These are phyloP conservation scores for Quercus engelmannii DNA, from an alignment of 306 rosid genomes.

Conservation along the genomic window DNA sequence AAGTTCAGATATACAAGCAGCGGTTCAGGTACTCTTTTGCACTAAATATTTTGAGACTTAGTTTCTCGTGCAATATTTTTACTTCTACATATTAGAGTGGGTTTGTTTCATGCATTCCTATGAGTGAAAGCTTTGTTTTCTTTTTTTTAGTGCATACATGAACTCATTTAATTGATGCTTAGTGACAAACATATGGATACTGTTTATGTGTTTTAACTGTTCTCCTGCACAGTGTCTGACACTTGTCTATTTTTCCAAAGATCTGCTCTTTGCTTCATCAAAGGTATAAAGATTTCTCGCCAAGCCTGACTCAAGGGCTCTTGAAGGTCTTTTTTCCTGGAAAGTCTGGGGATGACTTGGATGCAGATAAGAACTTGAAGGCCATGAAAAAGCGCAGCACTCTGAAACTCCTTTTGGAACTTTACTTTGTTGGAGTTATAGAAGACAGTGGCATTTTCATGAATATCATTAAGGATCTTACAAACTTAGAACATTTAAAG, in stretches of 20 bases:
- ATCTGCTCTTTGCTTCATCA: constrained; percentile 97
- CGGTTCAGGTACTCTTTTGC: constrained; percentile 67
- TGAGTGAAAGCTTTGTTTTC: neutral
- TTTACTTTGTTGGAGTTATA: constrained; percentile 89
- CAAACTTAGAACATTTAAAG: constrained; percentile 79
- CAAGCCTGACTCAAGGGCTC: constrained; percentile 89
- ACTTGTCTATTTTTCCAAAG: constrained; percentile 36
- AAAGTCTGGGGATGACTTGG: constrained; percentile 78
- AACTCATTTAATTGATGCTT: constrained; percentile 12
- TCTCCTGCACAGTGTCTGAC: constrained; percentile 12
- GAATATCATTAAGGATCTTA: constrained; percentile 85
- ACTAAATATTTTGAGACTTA: neutral
- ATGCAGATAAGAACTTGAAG: constrained; percentile 75
- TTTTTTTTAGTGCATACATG: neutral
- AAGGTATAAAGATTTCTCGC: constrained; percentile 93
- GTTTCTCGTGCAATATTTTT: neutral
- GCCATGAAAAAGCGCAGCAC: constrained; percentile 98
- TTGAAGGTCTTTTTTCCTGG: constrained; percentile 90
- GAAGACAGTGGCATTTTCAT: constrained; percentile 79
- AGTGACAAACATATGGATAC: neutral
- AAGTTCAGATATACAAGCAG: constrained; percentile 90
- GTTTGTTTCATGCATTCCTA: neutral
- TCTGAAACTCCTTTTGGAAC: constrained; percentile 86
- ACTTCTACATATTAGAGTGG: neutral
- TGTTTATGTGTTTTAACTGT: neutral